Percentiles rank a stretch among this genome's conserved stretches.
phyloP scores from a whole-genome alignment of 2,329 filamentous ascomycete genomes.

The Esteya vermicola region DNA sequence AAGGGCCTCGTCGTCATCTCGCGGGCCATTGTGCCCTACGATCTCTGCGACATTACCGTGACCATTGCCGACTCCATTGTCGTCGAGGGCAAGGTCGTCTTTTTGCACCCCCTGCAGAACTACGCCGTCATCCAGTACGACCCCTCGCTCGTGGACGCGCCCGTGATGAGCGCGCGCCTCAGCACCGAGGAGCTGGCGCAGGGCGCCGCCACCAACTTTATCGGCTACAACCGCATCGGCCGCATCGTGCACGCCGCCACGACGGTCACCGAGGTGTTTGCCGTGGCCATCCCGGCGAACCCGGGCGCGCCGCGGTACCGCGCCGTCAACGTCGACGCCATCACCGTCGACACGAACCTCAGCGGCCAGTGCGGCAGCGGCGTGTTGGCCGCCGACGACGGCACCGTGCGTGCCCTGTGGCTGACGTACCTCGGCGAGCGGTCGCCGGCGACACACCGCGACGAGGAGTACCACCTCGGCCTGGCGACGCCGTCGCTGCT shows the following conservation, averaged over 20 bases:
- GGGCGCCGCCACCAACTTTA: constrained; percentile 87
- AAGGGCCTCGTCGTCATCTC: constrained; percentile 93
- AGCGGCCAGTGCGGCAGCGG: constrained; percentile 88
- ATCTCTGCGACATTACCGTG: constrained; percentile 89
- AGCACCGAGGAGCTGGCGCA: constrained; percentile 75
- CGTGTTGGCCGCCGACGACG: constrained; percentile 78
- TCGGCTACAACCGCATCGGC: constrained; percentile 95
- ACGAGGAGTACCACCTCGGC: constrained; percentile 93
- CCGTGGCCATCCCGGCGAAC: constrained; percentile 90
- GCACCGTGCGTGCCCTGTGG: constrained; percentile 91
- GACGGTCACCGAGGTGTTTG: constrained; percentile 91
- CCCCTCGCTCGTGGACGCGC: constrained; percentile 80
- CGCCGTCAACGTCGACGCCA: constrained; percentile 89
- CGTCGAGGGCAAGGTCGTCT: constrained; percentile 85
- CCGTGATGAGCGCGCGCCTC: constrained; percentile 77
- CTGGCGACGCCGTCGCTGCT: constrained; percentile 78
- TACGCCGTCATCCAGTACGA: constrained; percentile 95
- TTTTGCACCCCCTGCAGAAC: constrained; percentile 92
- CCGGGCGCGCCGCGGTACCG: constrained; percentile 82
- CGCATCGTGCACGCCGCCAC: constrained; percentile 89
- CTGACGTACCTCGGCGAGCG: constrained; percentile 92
- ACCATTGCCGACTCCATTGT: constrained; percentile 96
- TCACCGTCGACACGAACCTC: constrained; percentile 88
- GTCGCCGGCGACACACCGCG: constrained; percentile 61
- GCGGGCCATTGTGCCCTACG: constrained; percentile 85